Evolutionary conservation across 2,329 filamentous ascomycete genomes (phyloP), one percentile per base, ranked within the genome.

Genomic region (Gnomoniopsis sp.): DNA sequence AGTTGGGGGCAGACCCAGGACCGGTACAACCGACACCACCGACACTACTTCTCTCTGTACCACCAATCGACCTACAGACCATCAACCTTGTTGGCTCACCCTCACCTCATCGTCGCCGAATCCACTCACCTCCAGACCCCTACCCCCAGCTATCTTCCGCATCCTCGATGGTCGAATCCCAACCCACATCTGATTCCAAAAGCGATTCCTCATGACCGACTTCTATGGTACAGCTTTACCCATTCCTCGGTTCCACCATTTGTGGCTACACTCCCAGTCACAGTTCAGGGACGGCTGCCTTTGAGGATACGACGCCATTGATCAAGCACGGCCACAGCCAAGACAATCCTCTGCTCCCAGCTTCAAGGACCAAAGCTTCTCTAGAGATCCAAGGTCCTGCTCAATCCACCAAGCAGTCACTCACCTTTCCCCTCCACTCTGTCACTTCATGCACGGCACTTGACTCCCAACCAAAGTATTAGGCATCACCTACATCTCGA

Each of bases 141-240:
- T 58, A 59, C 57, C 44, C 59, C 57, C 52, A 57, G 56, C 59
- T 62, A 49, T 51, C 52, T 33, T 26, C 46, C 34, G 12, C n/a
- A 48, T 34, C 56, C 54, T 56, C 59, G 33, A 55, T 57, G 30
- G 51, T 51, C 50, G 34, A 47, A 56, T 50, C 36, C 52, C 17
- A 59, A 49, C 56, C 41, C 51, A 46, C 59, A 44, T 52, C 44
- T 46, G 41, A 38, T 49, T 49, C 58, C 49, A 44, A 38, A 38
- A 49, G 49, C 48, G 21, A 56, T 46, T 53, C 57, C 59, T 61
- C 36, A 62, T 57, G 57, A 52, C 52, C 59, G 43, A 55, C 57
- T 55, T 47, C 43, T 50, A 62, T 62, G 59, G 59, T 62, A 44
- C 49, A 49, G 52, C 57, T 59, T 53, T 33, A 44, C 50, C 49